A percentile compares a stretch with the other conserved stretches of the same genome.
Evolutionary conservation across 1,139 yeast species (phyloP).

Genomic region (Pichia sp.): DNA sequence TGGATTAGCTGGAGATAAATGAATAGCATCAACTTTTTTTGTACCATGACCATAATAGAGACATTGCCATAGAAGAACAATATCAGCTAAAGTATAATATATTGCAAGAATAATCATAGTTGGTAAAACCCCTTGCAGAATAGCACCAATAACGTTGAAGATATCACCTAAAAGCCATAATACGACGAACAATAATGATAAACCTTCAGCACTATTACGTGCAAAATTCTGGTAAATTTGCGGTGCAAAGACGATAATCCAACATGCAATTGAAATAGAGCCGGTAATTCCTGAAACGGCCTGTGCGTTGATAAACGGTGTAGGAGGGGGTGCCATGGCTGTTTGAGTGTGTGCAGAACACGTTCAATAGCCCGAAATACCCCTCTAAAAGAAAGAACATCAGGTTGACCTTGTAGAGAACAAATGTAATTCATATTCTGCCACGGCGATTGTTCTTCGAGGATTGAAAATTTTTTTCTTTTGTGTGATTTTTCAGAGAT

Average conservation of each 20-base stretch:
- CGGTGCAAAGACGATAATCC: constrained; percentile 97
- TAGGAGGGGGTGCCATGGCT: constrained; percentile 54
- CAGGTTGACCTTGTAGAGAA: too few species aligned
- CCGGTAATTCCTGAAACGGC: constrained; percentile 86
- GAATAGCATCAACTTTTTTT: constrained; percentile 60
- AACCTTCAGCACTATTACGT: constrained; percentile 80
- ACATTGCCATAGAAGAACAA: constrained; percentile 76
- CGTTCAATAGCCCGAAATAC: too few species aligned
- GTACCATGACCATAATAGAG: constrained; percentile 56
- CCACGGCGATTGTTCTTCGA: too few species aligned
- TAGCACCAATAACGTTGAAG: constrained; percentile 83
- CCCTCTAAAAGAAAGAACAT: too few species aligned
- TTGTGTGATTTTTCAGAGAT: too few species aligned
- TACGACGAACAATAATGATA: constrained; percentile 73
- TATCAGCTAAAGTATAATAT: constrained; percentile 86
- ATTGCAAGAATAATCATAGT: constrained; percentile 89
- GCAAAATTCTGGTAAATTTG: constrained; percentile 88
- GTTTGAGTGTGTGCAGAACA: too few species aligned
- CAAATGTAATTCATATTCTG: too few species aligned
- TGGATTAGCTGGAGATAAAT: constrained; percentile 87
- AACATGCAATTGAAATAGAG: constrained; percentile 89
- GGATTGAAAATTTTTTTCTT: too few species aligned
- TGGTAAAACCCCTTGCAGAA: constrained; percentile 81
- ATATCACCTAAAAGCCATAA: constrained; percentile 89
- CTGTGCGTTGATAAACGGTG: constrained; percentile 57